A percentile compares a stretch with the other conserved stretches of the same genome.
These are phyloP conservation scores for Plasmodium yoelii DNA, from an alignment of 169 alveolate species.

Conservation along the genomic window DNA sequence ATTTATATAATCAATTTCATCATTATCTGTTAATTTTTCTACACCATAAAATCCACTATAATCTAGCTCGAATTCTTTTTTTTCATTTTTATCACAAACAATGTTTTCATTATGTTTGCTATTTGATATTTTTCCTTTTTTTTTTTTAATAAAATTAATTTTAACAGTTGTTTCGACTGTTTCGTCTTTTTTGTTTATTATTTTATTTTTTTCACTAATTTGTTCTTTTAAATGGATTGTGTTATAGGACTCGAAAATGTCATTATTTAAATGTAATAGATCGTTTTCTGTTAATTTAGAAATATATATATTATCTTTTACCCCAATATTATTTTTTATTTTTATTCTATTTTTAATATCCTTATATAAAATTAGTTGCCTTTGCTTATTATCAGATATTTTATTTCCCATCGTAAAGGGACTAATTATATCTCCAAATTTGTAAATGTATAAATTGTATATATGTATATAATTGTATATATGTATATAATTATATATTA, in stretches of 20 bases:
- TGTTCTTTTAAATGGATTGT: constrained; percentile 10
- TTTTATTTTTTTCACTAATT: background rate
- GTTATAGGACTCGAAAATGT: constrained; percentile 35
- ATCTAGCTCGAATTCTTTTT: constrained; percentile 36
- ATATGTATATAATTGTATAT: too few species aligned
- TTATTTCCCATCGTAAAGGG: constrained; percentile 45
- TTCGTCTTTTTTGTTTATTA: background rate
- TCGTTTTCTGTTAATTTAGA: constrained; percentile 26
- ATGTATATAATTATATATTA: background rate
- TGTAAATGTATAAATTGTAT: constrained; percentile 8
- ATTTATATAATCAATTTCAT: background rate
- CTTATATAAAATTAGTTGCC: constrained; percentile 51
- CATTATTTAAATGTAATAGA: constrained; percentile 14
- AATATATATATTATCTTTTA: constrained; percentile 35
- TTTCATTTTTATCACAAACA: constrained; percentile 16
- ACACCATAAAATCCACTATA: constrained; percentile 42
- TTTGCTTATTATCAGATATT: constrained; percentile 46
- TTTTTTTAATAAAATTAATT: constrained; percentile 22
- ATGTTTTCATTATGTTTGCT: background rate
- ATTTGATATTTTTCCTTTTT: background rate
- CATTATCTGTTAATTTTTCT: constrained; percentile 24
- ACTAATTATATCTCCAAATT: background rate
- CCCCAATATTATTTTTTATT: constrained; percentile 32
- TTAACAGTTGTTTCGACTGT: constrained; percentile 3
- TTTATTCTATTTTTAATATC: constrained; percentile 62